Evolutionary conservation across 371 early-diverging fungal genomes (phyloP).

Genomic region (Zopfochytrium polystomum): DNA sequence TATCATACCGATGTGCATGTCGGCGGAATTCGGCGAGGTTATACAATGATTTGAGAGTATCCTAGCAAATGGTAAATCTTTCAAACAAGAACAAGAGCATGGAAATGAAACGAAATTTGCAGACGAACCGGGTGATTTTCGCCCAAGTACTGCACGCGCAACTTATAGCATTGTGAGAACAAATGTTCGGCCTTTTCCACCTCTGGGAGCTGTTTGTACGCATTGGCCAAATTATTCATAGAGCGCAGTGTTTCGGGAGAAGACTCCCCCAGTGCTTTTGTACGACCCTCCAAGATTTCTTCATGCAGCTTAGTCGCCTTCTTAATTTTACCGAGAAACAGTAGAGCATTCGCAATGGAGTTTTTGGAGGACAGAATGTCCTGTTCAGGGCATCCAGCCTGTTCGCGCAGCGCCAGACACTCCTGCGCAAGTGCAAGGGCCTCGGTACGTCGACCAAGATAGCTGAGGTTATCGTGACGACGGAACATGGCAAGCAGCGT

Average conservation of each 20-base stretch:
- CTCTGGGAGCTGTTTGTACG: not conserved
- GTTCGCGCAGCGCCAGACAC: not conserved
- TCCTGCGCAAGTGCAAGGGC: not conserved
- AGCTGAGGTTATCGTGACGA: not conserved
- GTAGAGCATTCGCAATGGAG: not conserved
- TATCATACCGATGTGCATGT: too few species aligned
- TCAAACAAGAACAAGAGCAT: too few species aligned
- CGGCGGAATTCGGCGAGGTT: too few species aligned
- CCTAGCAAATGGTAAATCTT: too few species aligned
- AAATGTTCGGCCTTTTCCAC: not conserved
- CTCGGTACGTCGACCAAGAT: not conserved
- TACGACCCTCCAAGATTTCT: not conserved
- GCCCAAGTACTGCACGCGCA: not conserved
- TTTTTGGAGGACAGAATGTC: not conserved
- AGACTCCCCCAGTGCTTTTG: not conserved
- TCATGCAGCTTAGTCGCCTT: not conserved
- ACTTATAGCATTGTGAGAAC: not conserved
- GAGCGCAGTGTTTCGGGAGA: not conserved
- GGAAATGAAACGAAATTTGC: too few species aligned
- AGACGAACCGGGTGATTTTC: not conserved
- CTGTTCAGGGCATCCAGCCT: not conserved
- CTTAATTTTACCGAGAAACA: not conserved
- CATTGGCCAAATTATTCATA: not conserved
- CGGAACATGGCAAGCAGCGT: not conserved
- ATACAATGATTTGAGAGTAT: too few species aligned